Conservation (phyloP, 176 grass and related monocot species). For the Poa annua region DNA sequence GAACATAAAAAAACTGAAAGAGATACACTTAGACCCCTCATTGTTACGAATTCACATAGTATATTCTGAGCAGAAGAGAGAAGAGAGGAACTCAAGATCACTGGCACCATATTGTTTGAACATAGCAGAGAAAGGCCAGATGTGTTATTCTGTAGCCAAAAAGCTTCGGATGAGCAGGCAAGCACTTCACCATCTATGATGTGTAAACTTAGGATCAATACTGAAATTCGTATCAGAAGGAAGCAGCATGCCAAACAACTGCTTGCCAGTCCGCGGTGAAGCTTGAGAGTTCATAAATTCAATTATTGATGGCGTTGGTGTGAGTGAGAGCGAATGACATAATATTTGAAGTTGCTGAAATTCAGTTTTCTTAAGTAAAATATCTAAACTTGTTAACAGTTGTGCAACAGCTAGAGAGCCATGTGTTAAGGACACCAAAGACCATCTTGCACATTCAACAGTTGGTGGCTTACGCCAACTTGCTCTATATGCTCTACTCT, state of each 20-base stretch:
- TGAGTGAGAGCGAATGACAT: neutral
- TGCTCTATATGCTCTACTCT: slow-evolving; percentile 70
- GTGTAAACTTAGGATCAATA: too few species aligned
- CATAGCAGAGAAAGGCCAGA: slow-evolving; percentile 58
- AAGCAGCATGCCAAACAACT: neutral
- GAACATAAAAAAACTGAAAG: neutral
- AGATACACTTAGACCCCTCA: neutral
- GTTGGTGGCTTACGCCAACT: slow-evolving; percentile 57
- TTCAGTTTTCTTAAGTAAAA: neutral
- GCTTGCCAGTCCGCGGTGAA: neutral
- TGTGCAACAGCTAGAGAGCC: neutral
- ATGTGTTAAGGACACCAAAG: slow-evolving; percentile 6
- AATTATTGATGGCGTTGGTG: neutral
- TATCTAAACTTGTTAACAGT: neutral
- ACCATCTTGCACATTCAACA: slow-evolving; percentile 81
- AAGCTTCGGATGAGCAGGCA: too few species aligned
- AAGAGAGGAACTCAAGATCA: slow-evolving; percentile 51
- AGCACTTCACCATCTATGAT: neutral
- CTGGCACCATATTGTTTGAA: slow-evolving; percentile 58
- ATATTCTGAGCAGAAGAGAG: slow-evolving; percentile 56
- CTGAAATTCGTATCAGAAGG: neutral
- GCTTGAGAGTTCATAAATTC: neutral
- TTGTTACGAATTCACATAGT: slow-evolving; percentile 63
- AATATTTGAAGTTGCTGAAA: neutral
- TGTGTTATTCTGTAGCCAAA: slow-evolving; percentile 56